Percentiles rank a stretch among this genome's conserved stretches.
phyloP scores from a whole-genome alignment of 768 basidiomycete species.

The Pleurotus salmoneostramineus region DNA sequence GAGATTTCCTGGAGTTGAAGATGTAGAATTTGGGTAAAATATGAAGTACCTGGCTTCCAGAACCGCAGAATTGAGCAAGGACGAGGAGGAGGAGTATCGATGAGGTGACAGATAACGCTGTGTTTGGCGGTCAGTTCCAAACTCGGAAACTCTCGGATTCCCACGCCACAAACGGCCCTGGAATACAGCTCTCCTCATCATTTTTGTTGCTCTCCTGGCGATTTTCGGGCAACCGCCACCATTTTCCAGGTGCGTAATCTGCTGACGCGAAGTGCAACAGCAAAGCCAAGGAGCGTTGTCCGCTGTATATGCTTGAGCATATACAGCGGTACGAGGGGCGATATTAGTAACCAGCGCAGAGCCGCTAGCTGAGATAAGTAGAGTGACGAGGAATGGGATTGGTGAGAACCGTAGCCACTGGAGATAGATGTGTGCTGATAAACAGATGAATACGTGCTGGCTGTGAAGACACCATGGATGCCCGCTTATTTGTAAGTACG shows the following conservation, averaged over 20 bases:
- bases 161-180: slow-evolving; percentile 17
- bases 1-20: not conserved
- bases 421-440: too few species aligned
- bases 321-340: too few species aligned
- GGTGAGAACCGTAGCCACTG: too few species aligned
- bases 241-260: not conserved
- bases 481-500: too few species aligned
- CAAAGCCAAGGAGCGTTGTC: too few species aligned
- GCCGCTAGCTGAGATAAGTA: too few species aligned
- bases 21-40: not conserved
- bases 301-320: too few species aligned
- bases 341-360: too few species aligned
- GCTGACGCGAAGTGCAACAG: too few species aligned
- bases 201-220: not conserved
- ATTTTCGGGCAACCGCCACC: not conserved
- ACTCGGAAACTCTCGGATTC: slow-evolving; percentile 36
- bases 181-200: not conserved
- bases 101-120: slow-evolving; percentile 39
- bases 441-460: too few species aligned
- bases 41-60: slow-evolving; percentile 25
- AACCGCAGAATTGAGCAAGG: slow-evolving; percentile 3
- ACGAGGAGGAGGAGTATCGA: slow-evolving; percentile 34
- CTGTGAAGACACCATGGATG: too few species aligned
- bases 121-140: slow-evolving; percentile 29
- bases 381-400: too few species aligned